A percentile compares a stretch with the other conserved stretches of the same genome.
Evolutionary conservation across 73 alveolate genomes (phyloP).

Genomic region (Tetrahymena borealis): DNA sequence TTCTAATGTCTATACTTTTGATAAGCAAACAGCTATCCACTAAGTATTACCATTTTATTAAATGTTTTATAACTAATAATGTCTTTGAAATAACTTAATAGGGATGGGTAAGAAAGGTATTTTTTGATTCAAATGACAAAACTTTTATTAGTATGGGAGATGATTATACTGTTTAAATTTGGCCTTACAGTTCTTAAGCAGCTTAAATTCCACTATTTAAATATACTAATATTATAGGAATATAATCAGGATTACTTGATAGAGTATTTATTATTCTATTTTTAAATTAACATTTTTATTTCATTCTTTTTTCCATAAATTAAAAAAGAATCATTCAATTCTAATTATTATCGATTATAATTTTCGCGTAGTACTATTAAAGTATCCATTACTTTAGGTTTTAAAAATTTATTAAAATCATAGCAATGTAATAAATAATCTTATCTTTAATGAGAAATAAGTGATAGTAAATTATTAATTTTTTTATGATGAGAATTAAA

Average conservation of each 20-base stretch:
- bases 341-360: too few relatives aligned
- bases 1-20: not conserved
- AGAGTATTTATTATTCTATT: not conserved
- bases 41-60: not conserved
- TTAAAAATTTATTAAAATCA: too few relatives aligned
- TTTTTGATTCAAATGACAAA: not conserved
- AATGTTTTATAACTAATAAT: too few relatives aligned
- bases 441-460: not conserved
- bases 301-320: not conserved
- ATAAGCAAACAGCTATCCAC: not conserved
- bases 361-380: too few relatives aligned
- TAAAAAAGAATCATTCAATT: too few relatives aligned
- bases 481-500: too few relatives aligned
- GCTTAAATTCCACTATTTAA: not conserved
- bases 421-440: too few relatives aligned
- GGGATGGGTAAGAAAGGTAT: not conserved
- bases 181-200: not conserved
- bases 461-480: not conserved
- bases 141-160: not conserved
- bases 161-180: not conserved
- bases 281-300: not conserved
- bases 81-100: too few relatives aligned
- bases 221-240: not conserved
- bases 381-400: too few relatives aligned
- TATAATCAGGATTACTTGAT: not conserved